Evolutionary conservation across 2,329 filamentous ascomycete genomes (phyloP).

Genomic region (Lojkania enalia): DNA sequence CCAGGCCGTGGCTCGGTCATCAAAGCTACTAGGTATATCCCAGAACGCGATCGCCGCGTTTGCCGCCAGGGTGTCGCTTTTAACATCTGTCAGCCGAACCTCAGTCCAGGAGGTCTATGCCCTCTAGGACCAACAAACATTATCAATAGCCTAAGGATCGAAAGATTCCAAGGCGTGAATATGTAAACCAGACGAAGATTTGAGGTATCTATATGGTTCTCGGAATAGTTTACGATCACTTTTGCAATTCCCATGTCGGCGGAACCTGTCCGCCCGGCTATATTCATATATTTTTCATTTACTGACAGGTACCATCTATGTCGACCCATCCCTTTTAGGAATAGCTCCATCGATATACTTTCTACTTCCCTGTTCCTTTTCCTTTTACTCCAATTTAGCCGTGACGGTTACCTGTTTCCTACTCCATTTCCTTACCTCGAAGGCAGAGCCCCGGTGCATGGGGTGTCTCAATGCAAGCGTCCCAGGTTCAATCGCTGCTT

Average conservation of each 20-base stretch:
- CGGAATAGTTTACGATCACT: slow-evolving; percentile 7
- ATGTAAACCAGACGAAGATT: too few relatives aligned
- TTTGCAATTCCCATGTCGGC: not conserved
- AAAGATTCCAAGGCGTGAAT: too few relatives aligned
- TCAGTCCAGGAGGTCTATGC: too few relatives aligned
- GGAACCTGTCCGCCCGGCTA: slow-evolving; percentile 15
- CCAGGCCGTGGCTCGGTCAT: too few relatives aligned
- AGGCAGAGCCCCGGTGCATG: slow-evolving; percentile 16
- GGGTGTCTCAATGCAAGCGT: slow-evolving; percentile 7
- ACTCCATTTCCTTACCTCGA: slow-evolving; percentile 7
- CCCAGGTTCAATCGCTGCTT: slow-evolving; percentile 22
- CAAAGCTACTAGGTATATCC: too few relatives aligned
- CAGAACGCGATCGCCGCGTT: too few relatives aligned
- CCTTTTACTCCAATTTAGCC: slow-evolving; percentile 22
- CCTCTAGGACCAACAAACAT: too few relatives aligned
- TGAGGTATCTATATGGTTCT: not conserved
- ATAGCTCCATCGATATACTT: slow-evolving; percentile 3
- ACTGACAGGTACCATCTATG: slow-evolving; percentile 14
- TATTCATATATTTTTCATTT: slow-evolving; percentile 16
- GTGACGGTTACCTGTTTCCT: slow-evolving; percentile 17
- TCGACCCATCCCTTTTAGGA: slow-evolving; percentile 2
- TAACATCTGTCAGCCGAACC: too few relatives aligned
- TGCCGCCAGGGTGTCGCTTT: too few relatives aligned
- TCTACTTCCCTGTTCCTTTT: slow-evolving; percentile 9
- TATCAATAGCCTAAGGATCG: too few relatives aligned